Conservation (phyloP, 768 basidiomycete genomes). For the Lentinula sp. region DNA sequence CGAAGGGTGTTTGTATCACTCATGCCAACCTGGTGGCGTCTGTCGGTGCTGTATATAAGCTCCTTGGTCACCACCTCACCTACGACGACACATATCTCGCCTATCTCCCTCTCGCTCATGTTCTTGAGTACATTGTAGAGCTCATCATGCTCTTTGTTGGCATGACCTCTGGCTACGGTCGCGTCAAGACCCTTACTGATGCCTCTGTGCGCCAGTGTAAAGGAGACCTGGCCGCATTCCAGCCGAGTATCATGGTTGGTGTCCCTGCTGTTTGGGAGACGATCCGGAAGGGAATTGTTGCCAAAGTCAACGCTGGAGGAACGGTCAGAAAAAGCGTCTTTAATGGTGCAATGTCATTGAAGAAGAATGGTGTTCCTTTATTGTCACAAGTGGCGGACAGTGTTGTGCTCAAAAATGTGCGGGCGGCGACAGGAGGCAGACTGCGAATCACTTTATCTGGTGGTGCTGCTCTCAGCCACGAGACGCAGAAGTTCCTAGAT, state of each 20-base stretch:
- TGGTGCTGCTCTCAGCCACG: conserved; percentile 78
- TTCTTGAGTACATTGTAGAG: conserved; percentile 95
- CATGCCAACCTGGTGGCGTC: conserved; percentile 85
- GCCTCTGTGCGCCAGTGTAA: conserved; percentile 80
- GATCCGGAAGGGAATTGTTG: conserved; percentile 90
- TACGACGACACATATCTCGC: conserved; percentile 73
- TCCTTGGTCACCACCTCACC: conserved; percentile 64
- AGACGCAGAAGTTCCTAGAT: conserved; percentile 89
- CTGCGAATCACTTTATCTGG: conserved; percentile 78
- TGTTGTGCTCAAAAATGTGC: conserved; percentile 71
- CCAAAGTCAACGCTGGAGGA: conserved; percentile 70
- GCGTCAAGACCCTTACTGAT: conserved; percentile 94
- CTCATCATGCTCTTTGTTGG: conserved; percentile 68
- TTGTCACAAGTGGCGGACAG: conserved; percentile 65
- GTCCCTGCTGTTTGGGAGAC: conserved; percentile 97
- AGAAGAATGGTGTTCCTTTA: conserved; percentile 65
- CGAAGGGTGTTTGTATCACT: conserved; percentile 90
- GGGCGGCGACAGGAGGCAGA: conserved; percentile 81
- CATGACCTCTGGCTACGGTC: conserved; percentile 82
- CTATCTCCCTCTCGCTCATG: conserved; percentile 91
- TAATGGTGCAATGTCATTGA: conserved; percentile 68
- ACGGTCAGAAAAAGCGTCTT: conserved; percentile 70
- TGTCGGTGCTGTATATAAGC: conserved; percentile 70
- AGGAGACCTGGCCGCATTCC: conserved; percentile 81
- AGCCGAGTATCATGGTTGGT: conserved; percentile 87